These are phyloP conservation scores for Irpex sp. DNA, from an alignment of 1,284 basidiomycete species.

Conservation along the genomic window DNA sequence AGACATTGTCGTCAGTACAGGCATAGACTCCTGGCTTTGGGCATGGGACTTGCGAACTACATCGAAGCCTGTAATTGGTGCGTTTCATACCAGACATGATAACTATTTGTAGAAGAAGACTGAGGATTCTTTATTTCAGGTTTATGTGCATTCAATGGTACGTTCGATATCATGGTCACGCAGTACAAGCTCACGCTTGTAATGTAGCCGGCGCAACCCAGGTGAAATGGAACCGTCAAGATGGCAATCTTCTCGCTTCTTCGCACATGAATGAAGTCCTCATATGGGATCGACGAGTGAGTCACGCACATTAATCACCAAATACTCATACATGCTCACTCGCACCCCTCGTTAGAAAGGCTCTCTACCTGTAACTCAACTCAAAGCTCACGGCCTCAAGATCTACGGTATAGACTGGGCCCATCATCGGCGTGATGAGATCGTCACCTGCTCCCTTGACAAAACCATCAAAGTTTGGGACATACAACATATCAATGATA, in stretches of 20 bases:
- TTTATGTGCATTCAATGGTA: slow-evolving; percentile 74
- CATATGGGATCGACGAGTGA: slow-evolving; percentile 84
- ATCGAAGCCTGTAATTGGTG: slow-evolving; percentile 65
- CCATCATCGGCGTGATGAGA: slow-evolving; percentile 63
- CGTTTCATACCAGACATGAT: slow-evolving; percentile 11
- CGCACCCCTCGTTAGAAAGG: slow-evolving; percentile 62
- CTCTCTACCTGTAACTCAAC: slow-evolving; percentile 73
- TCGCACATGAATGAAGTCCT: slow-evolving; percentile 81
- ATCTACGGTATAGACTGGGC: slow-evolving; percentile 98
- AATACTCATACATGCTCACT: slow-evolving; percentile 9
- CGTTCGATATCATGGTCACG: slow-evolving; percentile 11
- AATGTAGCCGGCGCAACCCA: slow-evolving; percentile 79
- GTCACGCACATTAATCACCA: slow-evolving; percentile 14
- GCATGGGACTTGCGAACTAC: slow-evolving; percentile 79
- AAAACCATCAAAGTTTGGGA: slow-evolving; percentile 89
- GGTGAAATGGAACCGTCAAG: slow-evolving; percentile 92
- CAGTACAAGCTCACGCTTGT: background rate
- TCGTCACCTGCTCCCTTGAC: slow-evolving; percentile 91
- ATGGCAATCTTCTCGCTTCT: slow-evolving; percentile 83
- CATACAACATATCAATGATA: slow-evolving; percentile 31
- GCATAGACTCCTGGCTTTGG: slow-evolving; percentile 82
- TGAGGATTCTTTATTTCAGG: slow-evolving; percentile 32
- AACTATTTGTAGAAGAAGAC: background rate
- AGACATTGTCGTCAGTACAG: slow-evolving; percentile 72
- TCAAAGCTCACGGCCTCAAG: slow-evolving; percentile 81